Evolutionary conservation across 2,329 filamentous ascomycete genomes (phyloP).

Genomic region (Trichoderma endophyticum): DNA sequence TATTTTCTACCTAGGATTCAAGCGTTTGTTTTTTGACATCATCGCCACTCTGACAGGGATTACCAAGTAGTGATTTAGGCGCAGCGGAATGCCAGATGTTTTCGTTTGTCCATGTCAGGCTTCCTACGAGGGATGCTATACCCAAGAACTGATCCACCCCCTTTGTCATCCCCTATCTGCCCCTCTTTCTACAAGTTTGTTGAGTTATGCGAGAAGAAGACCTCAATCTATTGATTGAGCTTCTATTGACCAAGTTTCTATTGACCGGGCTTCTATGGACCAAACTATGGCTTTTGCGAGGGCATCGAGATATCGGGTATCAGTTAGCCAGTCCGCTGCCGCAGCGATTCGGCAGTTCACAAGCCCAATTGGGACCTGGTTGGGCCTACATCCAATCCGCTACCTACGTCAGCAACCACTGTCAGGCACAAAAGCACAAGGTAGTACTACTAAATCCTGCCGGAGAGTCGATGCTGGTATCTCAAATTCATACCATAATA

Average conservation of each 20-base stretch:
- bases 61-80: background rate
- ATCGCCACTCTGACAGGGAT: background rate
- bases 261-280: background rate
- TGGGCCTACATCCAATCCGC: background rate
- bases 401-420: background rate
- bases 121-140: background rate
- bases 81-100: background rate
- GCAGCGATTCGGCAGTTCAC: background rate
- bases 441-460: background rate
- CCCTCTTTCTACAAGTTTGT: background rate
- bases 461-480: background rate
- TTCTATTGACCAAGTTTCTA: background rate
- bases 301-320: background rate
- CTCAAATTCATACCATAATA: background rate
- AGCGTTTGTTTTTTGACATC: conserved; percentile 1
- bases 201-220: background rate
- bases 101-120: background rate
- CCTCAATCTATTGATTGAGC: background rate
- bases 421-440: background rate
- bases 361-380: background rate
- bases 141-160: background rate
- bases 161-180: background rate
- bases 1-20: conserved; percentile 20
- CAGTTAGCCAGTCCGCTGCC: background rate
- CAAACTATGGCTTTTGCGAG: background rate